Percentiles rank a stretch among this genome's conserved stretches.
These are phyloP conservation scores for Whalleya microplaca DNA, from an alignment of 2,329 filamentous ascomycete species.

Conservation along the genomic window DNA sequence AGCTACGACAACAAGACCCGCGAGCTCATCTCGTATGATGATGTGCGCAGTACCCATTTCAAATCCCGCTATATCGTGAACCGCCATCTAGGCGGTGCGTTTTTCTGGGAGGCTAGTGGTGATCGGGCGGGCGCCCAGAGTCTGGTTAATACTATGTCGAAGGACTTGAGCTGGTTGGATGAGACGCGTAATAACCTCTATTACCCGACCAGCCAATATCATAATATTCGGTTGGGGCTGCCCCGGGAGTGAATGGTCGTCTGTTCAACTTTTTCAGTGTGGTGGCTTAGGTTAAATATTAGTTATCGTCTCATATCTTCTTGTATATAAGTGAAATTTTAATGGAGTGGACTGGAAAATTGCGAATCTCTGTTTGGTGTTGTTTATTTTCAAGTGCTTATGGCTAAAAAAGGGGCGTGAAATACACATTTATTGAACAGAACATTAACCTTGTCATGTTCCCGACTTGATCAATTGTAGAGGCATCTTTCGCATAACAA, in stretches of 20 bases:
- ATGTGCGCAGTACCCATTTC: slow-evolving; percentile 54
- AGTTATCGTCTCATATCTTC: neutral
- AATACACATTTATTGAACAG: neutral
- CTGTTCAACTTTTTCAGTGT: neutral
- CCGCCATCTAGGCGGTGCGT: slow-evolving; percentile 69
- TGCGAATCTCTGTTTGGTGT: neutral
- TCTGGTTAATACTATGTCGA: slow-evolving; percentile 59
- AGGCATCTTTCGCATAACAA: neutral
- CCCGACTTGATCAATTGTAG: neutral
- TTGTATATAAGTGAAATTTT: neutral
- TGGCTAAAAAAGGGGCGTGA: neutral
- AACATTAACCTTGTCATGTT: no score
- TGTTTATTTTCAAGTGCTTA: no score
- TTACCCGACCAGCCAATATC: slow-evolving; percentile 61
- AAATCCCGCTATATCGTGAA: slow-evolving; percentile 69
- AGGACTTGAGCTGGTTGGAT: slow-evolving; percentile 54
- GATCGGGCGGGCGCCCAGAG: slow-evolving; percentile 60
- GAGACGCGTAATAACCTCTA: slow-evolving; percentile 53
- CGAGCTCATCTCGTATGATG: slow-evolving; percentile 74
- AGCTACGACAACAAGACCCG: slow-evolving; percentile 64
- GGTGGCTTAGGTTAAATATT: neutral
- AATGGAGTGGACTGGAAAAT: neutral
- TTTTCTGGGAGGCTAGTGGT: slow-evolving; percentile 84
- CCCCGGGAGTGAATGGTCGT: slow-evolving; percentile 20
- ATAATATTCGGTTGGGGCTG: slow-evolving; percentile 55